Conservation (phyloP, 495 filamentous ascomycete genomes). For the Tuber melanosporum region DNA sequence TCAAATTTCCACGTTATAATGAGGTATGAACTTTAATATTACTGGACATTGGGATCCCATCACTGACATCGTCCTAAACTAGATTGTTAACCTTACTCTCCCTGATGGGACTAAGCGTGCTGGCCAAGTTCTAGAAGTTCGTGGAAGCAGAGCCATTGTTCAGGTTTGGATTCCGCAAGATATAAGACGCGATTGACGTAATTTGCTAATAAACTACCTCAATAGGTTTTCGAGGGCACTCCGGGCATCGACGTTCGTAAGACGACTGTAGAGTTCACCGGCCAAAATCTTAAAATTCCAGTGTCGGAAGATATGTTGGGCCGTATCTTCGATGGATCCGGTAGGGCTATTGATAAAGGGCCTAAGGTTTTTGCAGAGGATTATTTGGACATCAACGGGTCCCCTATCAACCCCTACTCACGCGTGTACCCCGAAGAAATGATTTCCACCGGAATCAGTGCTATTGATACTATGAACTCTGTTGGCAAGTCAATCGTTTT, state of each 20-base stretch:
- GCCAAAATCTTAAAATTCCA: conserved; percentile 92
- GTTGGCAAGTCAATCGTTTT: conserved; percentile 51
- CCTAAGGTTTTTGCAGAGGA: conserved; percentile 97
- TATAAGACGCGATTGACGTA: neutral
- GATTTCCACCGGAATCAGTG: conserved; percentile 98
- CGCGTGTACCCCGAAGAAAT: conserved; percentile 99
- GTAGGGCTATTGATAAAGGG: conserved; percentile 94
- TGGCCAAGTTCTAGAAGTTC: conserved; percentile 93
- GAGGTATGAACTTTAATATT: conserved; percentile 47
- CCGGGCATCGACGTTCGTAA: conserved; percentile 97
- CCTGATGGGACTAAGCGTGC: conserved; percentile 90
- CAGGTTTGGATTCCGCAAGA: conserved; percentile 53
- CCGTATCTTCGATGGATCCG: conserved; percentile 96
- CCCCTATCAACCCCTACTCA: conserved; percentile 97
- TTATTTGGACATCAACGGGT: conserved; percentile 97
- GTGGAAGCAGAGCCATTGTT: conserved; percentile 88
- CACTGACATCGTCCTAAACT: neutral
- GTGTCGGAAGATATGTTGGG: conserved; percentile 99
- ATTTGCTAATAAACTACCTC: neutral
- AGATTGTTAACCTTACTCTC: conserved; percentile 87
- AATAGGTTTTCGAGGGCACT: conserved; percentile 95
- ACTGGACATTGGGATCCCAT: neutral
- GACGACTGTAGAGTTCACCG: conserved; percentile 96
- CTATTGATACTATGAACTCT: conserved; percentile 99
- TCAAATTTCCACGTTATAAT: conserved; percentile 96